Evolutionary conservation across 2,329 filamentous ascomycete species (phyloP), one percentile per base, ranked within the genome.

Genomic region (Ascochyta viciae-villosae): DNA sequence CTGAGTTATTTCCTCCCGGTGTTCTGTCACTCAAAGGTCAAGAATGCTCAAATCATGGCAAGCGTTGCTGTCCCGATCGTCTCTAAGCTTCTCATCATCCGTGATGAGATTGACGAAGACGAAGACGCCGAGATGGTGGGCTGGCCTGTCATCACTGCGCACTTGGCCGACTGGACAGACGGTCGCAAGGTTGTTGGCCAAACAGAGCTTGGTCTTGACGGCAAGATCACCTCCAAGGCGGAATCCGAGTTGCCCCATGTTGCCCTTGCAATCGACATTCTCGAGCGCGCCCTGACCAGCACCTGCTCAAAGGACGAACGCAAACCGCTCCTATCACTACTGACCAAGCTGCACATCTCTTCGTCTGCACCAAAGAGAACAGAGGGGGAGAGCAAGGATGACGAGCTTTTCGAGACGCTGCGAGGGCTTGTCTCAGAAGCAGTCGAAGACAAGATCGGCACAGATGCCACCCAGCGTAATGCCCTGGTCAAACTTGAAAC

Each of bases 1-100:
- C 82, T 98, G 50, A 92, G 91, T 63, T 98, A 98, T 76, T 97
- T 97, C 82, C 80, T 98, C 33, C 94, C 94, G 0, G 93, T 97
- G 0, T 98, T 96, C 79, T 95, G 91, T 75, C 96, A 94, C 76
- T 93, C 90, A 7, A 85, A 91, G 3, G 76, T 87, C 4, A 89
- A 91, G 61, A 96, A 97, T 68, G 92, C 95, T 61, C 85, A 89
- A 26, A 83, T 92, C 31, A 92, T 98, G 89, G 86, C 87, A 6
- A 78, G 81, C 16, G 85, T 97, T 19, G 85, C 89, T 0, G 84
- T 94, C 2, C 85, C 89, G 24, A 87, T 92, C 0, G 79, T 98
- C 9, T 88, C 92, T 61, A 86, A 88, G 12, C 83, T 96, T 0
- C 70, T 83, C 50, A 77, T 81, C 35, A 77, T 82, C 27, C 81